A percentile compares a stretch with the other conserved stretches of the same genome.
Conservation (phyloP, 2,329 filamentous ascomycete species). For the Xylariales sp. region DNA sequence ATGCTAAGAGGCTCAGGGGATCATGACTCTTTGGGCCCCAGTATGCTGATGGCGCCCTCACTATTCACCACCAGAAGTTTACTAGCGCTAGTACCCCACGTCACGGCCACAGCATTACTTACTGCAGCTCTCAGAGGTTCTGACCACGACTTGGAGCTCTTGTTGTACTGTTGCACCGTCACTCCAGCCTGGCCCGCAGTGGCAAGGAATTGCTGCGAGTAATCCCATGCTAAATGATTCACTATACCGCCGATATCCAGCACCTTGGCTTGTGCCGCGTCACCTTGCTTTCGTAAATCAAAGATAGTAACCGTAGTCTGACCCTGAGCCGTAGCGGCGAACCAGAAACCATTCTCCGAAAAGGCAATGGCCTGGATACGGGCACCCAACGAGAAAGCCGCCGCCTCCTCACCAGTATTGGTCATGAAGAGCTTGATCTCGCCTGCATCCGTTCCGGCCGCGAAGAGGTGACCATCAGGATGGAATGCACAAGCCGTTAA, state of each 20-base stretch:
- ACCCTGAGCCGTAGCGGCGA: constrained; percentile 83
- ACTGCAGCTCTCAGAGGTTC: constrained; percentile 84
- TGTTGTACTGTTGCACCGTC: constrained; percentile 89
- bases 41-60: constrained; percentile 79
- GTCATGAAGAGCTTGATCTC: constrained; percentile 91
- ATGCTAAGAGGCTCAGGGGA: not conserved
- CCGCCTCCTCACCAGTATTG: constrained; percentile 80
- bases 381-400: constrained; percentile 75
- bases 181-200: constrained; percentile 83
- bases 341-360: constrained; percentile 97
- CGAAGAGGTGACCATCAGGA: constrained; percentile 94
- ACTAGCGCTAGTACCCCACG: constrained; percentile 81
- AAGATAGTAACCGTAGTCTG: constrained; percentile 86
- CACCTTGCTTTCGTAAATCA: constrained; percentile 91
- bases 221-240: constrained; percentile 86
- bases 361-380: constrained; percentile 83
- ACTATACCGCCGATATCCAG: constrained; percentile 86
- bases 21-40: constrained; percentile 63
- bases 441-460: constrained; percentile 81
- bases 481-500: constrained; percentile 87
- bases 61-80: constrained; percentile 79
- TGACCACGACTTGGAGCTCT: constrained; percentile 87
- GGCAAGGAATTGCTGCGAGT: constrained; percentile 92
- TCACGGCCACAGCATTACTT: constrained; percentile 73
- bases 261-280: constrained; percentile 82